Conservation (phyloP, 768 basidiomycete species). For the Lentinula edodes region DNA sequence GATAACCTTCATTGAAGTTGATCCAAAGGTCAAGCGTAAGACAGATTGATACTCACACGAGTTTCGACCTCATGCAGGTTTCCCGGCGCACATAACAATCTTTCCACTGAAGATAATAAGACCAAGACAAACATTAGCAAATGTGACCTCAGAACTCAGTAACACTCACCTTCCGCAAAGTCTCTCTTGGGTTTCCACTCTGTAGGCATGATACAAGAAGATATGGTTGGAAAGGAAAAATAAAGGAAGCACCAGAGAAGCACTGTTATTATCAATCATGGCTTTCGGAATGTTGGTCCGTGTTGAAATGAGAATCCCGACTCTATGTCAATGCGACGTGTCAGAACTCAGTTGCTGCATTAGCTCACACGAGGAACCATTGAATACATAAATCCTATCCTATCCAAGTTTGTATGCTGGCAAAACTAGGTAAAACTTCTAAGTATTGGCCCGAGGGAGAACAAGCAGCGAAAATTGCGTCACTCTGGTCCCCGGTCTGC, state of each 20-base stretch:
- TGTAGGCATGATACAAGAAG: background rate
- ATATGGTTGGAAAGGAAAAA: background rate
- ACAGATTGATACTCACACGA: background rate
- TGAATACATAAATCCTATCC: too few relatives aligned
- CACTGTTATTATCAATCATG: background rate
- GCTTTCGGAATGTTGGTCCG: background rate
- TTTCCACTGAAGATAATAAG: background rate
- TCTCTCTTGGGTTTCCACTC: slow-evolving; percentile 1
- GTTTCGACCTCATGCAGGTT: slow-evolving; percentile 5
- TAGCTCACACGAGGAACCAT: too few relatives aligned
- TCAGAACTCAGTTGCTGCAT: too few relatives aligned
- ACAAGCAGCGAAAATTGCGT: background rate
- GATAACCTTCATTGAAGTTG: slow-evolving; percentile 22
- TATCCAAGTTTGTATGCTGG: too few relatives aligned
- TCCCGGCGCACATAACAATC: background rate
- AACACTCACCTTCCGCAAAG: background rate
- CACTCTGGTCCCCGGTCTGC: background rate
- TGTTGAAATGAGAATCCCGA: too few relatives aligned
- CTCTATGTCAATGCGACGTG: too few relatives aligned
- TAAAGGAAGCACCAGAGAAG: background rate
- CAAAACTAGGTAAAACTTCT: too few relatives aligned
- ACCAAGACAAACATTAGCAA: background rate
- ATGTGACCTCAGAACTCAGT: background rate
- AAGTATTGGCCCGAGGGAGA: background rate
- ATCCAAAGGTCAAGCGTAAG: background rate